phyloP scores from a whole-genome alignment of 768 basidiomycete species.

The Leucocoprinus leucothites region DNA sequence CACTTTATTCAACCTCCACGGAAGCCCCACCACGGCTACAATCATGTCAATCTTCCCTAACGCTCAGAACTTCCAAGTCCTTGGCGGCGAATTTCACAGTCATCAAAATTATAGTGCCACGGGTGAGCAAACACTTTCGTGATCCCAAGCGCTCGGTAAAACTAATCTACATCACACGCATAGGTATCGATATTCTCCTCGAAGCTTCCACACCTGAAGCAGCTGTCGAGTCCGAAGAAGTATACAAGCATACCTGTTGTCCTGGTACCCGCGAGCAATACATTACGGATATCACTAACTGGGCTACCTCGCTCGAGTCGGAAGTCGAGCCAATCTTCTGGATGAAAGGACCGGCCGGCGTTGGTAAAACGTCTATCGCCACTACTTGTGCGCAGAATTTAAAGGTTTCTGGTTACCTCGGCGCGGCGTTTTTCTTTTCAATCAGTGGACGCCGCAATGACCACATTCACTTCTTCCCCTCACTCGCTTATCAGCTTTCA shows the following conservation, averaged over 20 bases:
- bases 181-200: conserved; percentile 1
- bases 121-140: too few relatives aligned
- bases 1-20: too few relatives aligned
- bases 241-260: not conserved
- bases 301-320: not conserved
- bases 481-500: conserved; percentile 9
- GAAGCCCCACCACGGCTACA: not conserved
- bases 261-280: not conserved
- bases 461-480: not conserved
- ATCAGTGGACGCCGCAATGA: not conserved
- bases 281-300: not conserved
- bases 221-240: not conserved
- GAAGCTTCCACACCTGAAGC: not conserved
- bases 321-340: not conserved
- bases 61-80: not conserved
- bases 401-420: not conserved
- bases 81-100: not conserved
- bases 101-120: not conserved
- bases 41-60: not conserved
- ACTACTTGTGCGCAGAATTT: conserved; percentile 1
- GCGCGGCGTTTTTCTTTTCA: conserved; percentile 8
- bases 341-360: conserved; percentile 7
- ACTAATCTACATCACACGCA: not conserved
- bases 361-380: conserved; percentile 7
- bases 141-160: too few relatives aligned